These are phyloP conservation scores for Daldinia sp. DNA, from an alignment of 2,329 filamentous ascomycete species.

Conservation along the genomic window DNA sequence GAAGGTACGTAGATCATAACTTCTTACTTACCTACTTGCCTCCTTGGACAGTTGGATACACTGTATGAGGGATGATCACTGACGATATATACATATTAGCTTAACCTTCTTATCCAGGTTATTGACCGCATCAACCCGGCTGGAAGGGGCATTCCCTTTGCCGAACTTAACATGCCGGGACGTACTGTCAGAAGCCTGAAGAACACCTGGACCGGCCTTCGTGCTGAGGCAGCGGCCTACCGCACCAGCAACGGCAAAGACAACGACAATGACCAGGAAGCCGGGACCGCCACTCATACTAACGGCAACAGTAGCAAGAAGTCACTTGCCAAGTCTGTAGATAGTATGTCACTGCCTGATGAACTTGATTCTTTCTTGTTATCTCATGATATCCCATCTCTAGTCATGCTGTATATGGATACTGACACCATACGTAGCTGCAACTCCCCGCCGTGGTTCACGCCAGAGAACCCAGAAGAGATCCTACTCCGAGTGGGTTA, in stretches of 20 bases:
- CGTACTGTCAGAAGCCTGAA: conserved; percentile 29
- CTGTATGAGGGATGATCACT: not conserved
- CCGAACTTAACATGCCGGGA: conserved; percentile 28
- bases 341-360: conserved; percentile 6
- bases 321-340: not conserved
- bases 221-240: conserved; percentile 12
- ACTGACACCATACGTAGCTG: conserved; percentile 4
- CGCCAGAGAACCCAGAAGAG: conserved; percentile 1
- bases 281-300: not conserved
- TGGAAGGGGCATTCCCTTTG: conserved; percentile 15
- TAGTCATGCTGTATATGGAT: not conserved
- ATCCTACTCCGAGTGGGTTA: conserved; percentile 8
- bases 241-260: not conserved
- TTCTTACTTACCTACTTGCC: not conserved
- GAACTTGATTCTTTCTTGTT: not conserved
- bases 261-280: not conserved
- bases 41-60: not conserved
- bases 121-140: conserved; percentile 19
- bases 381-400: not conserved
- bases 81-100: conserved; percentile 16
- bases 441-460: not conserved
- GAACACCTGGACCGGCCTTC: conserved; percentile 14
- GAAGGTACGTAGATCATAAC: conserved; percentile 29
- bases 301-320: not conserved
- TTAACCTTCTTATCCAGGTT: conserved; percentile 31